Conservation (phyloP, 345 rosid genomes). For the Raphanus raphanistrum region DNA sequence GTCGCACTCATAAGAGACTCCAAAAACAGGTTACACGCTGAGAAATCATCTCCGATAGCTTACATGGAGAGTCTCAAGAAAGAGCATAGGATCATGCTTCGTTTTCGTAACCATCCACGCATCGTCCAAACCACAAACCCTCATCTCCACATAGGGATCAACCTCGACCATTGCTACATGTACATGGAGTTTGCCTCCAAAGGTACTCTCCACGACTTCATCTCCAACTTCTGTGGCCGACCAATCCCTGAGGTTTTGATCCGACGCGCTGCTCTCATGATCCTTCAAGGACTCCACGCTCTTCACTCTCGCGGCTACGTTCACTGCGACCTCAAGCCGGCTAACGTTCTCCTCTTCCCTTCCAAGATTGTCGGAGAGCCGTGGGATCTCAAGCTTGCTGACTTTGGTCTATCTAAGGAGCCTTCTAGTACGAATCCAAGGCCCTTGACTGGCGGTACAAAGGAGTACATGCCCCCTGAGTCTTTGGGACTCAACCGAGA, state of each 20-base stretch:
- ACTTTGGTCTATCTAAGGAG: conserved; percentile 14
- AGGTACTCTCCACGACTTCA: conserved; percentile 8
- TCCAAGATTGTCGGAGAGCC: not conserved
- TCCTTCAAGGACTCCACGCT: conserved; percentile 14
- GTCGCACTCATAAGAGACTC: not conserved
- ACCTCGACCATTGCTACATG: not conserved
- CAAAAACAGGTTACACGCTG: not conserved
- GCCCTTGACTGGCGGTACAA: not conserved
- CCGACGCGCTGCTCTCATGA: not conserved
- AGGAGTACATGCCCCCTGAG: conserved; percentile 7
- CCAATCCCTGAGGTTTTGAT: not conserved
- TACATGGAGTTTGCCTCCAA: conserved; percentile 17
- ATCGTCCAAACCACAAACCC: not conserved
- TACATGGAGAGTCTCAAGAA: not conserved
- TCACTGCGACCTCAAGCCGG: conserved; percentile 18
- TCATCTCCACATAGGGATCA: not conserved
- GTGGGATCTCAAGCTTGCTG: conserved; percentile 19
- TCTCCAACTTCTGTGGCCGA: not conserved
- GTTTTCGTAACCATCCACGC: conserved; percentile 4
- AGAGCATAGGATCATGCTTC: conserved; percentile 8
- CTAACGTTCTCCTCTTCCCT: conserved; percentile 8
- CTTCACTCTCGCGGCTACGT: conserved; percentile 23
- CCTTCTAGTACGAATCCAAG: conserved; percentile 1
- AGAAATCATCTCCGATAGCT: not conserved
- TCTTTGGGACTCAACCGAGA: not conserved